Evolutionary conservation across 1,284 basidiomycete species (phyloP).

Genomic region (Sporisorium exsertum): DNA sequence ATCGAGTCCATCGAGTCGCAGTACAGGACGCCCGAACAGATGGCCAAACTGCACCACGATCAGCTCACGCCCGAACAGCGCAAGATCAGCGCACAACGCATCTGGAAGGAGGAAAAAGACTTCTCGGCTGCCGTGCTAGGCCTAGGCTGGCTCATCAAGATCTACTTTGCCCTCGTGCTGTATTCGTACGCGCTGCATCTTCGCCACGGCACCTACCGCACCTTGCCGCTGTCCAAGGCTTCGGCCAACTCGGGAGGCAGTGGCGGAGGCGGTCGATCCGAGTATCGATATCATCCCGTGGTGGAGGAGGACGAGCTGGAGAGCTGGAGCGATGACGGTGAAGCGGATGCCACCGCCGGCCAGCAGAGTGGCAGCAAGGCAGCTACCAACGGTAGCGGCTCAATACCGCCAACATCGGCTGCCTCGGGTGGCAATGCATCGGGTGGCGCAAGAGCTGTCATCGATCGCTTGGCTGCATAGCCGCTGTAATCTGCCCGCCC

Average conservation of each 20-base stretch:
- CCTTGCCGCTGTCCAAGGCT: slow-evolving; percentile 76
- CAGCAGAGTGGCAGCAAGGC: not conserved
- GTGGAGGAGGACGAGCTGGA: slow-evolving; percentile 54
- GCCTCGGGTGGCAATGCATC: not conserved
- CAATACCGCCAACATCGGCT: slow-evolving; percentile 12
- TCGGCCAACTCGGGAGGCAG: slow-evolving; percentile 74
- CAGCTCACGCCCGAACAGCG: slow-evolving; percentile 69
- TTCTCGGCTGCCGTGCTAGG: slow-evolving; percentile 82
- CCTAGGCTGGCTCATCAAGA: slow-evolving; percentile 88
- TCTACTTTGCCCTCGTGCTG: slow-evolving; percentile 89
- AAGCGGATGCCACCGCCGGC: slow-evolving; percentile 14
- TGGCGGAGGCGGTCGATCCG: slow-evolving; percentile 26
- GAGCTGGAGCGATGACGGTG: slow-evolving; percentile 58
- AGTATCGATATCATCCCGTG: slow-evolving; percentile 53
- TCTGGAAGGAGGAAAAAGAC: slow-evolving; percentile 92
- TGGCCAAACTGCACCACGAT: slow-evolving; percentile 63
- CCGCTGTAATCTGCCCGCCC: not conserved
- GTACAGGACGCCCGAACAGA: slow-evolving; percentile 60
- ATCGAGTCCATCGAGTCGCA: slow-evolving; percentile 66
- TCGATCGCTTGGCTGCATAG: slow-evolving; percentile 39
- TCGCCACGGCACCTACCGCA: slow-evolving; percentile 88
- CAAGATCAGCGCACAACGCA: slow-evolving; percentile 52
- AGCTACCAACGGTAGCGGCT: slow-evolving; percentile 6
- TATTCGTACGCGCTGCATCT: slow-evolving; percentile 96
- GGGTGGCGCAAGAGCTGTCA: slow-evolving; percentile 27